Evolutionary conservation across 1,284 basidiomycete genomes (phyloP).

Genomic region (Sphagnurus paluster): DNA sequence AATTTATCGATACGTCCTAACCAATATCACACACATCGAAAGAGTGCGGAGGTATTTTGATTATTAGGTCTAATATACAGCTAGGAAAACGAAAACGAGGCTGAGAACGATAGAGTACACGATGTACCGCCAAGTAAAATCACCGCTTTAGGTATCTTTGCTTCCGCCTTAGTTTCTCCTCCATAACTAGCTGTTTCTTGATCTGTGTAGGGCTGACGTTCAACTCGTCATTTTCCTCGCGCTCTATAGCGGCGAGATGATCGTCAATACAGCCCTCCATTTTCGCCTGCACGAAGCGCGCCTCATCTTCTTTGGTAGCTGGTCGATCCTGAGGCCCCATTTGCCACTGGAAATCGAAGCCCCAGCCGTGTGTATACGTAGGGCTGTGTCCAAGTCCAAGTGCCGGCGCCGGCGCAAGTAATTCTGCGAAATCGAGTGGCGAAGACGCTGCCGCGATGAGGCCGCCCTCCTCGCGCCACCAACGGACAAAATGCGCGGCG

Average conservation of each 20-base stretch:
- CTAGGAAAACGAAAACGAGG: neutral
- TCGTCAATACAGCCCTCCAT: constrained; percentile 72
- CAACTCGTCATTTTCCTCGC: constrained; percentile 52
- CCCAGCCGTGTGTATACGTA: constrained; percentile 69
- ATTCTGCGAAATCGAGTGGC: constrained; percentile 30
- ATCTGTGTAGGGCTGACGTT: constrained; percentile 70
- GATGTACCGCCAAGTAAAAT: no score
- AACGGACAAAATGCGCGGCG: constrained; percentile 77
- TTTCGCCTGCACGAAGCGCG: constrained; percentile 48
- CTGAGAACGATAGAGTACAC: neutral
- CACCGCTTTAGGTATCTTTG: constrained; percentile 26
- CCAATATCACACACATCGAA: neutral
- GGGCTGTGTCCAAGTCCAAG: constrained; percentile 6
- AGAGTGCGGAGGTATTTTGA: neutral
- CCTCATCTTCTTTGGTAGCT: constrained; percentile 10
- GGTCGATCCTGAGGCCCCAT: constrained; percentile 31
- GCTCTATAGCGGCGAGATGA: constrained; percentile 42
- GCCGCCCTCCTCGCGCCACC: constrained; percentile 82
- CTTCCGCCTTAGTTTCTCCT: constrained; percentile 44
- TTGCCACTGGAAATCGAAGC: constrained; percentile 80
- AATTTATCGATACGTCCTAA: neutral
- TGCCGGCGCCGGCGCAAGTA: no score
- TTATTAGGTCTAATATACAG: neutral
- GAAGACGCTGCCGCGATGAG: constrained; percentile 47
- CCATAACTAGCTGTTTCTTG: constrained; percentile 58